Evolutionary conservation across 441 rosid genomes (phyloP), one percentile per base, ranked within the genome.

Genomic region (Euphorbia celastroides): DNA sequence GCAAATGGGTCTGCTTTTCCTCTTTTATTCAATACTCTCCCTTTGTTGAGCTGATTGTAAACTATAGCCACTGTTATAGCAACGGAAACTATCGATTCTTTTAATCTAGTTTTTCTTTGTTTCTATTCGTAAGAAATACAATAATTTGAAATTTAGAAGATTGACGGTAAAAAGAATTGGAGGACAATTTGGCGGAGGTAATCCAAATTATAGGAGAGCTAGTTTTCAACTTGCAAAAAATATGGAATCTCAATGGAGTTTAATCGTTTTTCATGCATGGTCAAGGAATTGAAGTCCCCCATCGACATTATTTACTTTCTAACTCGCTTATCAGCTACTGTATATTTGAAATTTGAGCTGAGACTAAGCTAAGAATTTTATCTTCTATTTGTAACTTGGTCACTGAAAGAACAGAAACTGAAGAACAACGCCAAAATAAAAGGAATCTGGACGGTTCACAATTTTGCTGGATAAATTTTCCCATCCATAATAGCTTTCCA

Each of bases 11-110:
- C 64, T 67, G 63, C 46, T 60, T 52, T 48, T 38, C 9, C 57
- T 64, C 34, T 51, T 64, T 60, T 63, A 68, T 70, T 68, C 69
- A 57, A 69, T 64, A 70, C 67, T 70, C 72, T 62, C n/a, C n/a
- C n/a, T 41, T 23, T 30, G 5, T 46, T 2, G 68, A 63, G 71
- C 66, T 62, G 71, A 73, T 72, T 71, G 69, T 68, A 64, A 68
- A 52, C 44, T 69, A 74, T 70, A 67, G 56, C 69, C 25, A 65
- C 75, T 61, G 64, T 69, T 48, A 41, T 59, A 19, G 38, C 67
- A 48, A 64, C 65, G 71, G 74, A 72, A 66, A 54, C 69, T 5
- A 64, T 31, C 36, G 69, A 64, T 25, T 50, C 67, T 17, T 71
- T 31, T 54, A n/a, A n/a, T n/a, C n/a, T n/a, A n/a, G n/a, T n/a